Base-by-base conservation (phyloP, 192 early-diverging fungal species). In the Coemansia sp. region DNA sequence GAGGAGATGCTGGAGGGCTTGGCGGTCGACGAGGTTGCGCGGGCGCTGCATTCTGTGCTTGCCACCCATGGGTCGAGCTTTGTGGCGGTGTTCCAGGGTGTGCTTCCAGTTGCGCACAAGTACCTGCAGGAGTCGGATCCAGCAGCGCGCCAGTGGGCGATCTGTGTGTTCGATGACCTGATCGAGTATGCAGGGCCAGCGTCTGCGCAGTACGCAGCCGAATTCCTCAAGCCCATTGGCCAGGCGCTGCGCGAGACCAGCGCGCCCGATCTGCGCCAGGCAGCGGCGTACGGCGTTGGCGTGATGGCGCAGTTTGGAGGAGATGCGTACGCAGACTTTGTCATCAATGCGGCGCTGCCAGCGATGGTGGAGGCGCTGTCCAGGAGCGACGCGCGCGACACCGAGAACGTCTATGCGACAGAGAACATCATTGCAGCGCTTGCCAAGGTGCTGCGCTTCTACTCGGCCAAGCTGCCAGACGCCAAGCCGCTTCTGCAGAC, bases 401-500 rank as follows among this genome's bases (percentile, higher is more conserved):
- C 87, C 7, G 94, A 92, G 33, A 94, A 92, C 63, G 70, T 95
- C 11, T 88, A 89, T 72, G 94, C 93, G 7, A 96, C 94, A 0
- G 98, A 99, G 79, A 99, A 98, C 68, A 90, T 90, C 16, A 85
- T 97, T 18, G 86, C 94, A n/a, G 94, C 97, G 6, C 72, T 98
- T 43, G 91, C 91, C 62, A 98, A 98, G 85, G 92, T 97, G 55
- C 85, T 89, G 68, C 86, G 89, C 51, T 91, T 85, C 67, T 88
- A 88, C 70, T 67, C 53, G 6, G 71, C 62, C 45, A 74, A 78
- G 65, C 82, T 91, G 64, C 78, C 90, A 14, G 88, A 92, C 53
- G 72, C 87, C 16, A 84, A 88, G 35, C 59, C 71, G 9, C 87
- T 92, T 35, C 66, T 92, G 61, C 83, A 84, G 45, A 73, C 84